Conservation (phyloP, 2,329 filamentous ascomycete genomes). For the Chaetoscypha palmicola region DNA sequence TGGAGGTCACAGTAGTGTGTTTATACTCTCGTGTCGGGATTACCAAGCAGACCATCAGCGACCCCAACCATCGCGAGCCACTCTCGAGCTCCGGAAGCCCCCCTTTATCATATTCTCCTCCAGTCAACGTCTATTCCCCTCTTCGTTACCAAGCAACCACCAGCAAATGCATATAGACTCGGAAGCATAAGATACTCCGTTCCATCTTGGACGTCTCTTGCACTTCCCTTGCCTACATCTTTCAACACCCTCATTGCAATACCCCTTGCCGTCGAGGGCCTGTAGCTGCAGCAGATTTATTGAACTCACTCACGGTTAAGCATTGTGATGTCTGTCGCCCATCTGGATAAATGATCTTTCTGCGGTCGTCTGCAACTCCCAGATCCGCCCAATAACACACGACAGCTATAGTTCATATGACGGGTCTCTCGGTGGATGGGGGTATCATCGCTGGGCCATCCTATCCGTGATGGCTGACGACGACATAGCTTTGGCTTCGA, state of each 20-base stretch:
- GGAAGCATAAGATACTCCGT: slow-evolving; percentile 1
- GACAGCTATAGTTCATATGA: background rate
- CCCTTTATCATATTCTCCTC: background rate
- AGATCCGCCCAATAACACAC: slow-evolving; percentile 2
- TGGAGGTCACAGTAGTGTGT: background rate
- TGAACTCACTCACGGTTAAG: slow-evolving; percentile 14
- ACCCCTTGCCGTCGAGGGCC: background rate
- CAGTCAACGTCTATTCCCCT: slow-evolving; percentile 1
- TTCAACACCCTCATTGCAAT: slow-evolving; percentile 1
- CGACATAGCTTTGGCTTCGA: background rate
- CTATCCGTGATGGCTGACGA: background rate
- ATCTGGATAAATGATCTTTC: slow-evolving; percentile 21
- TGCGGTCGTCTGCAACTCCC: slow-evolving; percentile 6
- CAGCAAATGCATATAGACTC: background rate
- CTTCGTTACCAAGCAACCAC: slow-evolving; percentile 6
- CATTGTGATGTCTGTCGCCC: slow-evolving; percentile 8
- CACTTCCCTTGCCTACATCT: no score
- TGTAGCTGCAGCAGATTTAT: slow-evolving; percentile 10
- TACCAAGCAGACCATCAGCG: background rate
- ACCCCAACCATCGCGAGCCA: no score
- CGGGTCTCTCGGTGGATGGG: background rate
- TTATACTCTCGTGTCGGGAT: background rate
- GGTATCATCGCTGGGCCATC: no score
- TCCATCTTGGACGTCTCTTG: no score
- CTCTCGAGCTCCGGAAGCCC: no score